Evolutionary conservation across 2,329 filamentous ascomycete species (phyloP), one percentile per base, ranked within the genome.

Genomic region (Rugonectria rugulosa): DNA sequence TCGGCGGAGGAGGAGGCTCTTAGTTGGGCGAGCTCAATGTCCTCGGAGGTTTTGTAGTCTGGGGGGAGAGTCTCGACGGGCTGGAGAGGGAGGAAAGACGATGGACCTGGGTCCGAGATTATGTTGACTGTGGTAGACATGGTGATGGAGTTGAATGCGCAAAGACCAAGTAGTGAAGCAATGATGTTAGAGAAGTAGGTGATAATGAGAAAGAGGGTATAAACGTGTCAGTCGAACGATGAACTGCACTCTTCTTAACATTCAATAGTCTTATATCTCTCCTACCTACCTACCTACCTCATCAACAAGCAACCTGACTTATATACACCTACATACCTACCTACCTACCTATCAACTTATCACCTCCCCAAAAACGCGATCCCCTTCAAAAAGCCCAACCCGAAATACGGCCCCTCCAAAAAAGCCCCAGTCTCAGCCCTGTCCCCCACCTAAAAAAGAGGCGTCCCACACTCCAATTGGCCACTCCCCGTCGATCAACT

Each of bases 1-100:
- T 59, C 61, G 36, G 57, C 53, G 2, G 71, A 70, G 6, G 60
- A 66, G 2, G 68, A 70, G 26, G 66, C 40, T 12, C 68, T 64
- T 12, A 73, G 56, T 8, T 32, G 41, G 12, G 46, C 48, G 46
- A 73, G 64, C 20, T 72, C 68, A 52, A 62, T 38, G 37, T 48
- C 51, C 27, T 69, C 50, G 14, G 50, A 53, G 38, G 55, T 29
- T 29, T 69, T 60, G 52, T 70, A 68, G 51, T 70, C 67, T 8
- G 70, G 64, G 9, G 74, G 73, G 1, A 68, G 68, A 5, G 61
- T 53, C 19, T 60, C 60, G 8, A 50, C 38, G 23, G 56, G 60
- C 27, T 54, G 59, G 42, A 54, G 47, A 34, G 42, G 48, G 40
- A 52, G 26, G 32, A 38, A 9, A 1, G 40, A 51, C 11, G 17